Conservation (phyloP, 768 basidiomycete genomes). For the Termitomyces sp. region DNA sequence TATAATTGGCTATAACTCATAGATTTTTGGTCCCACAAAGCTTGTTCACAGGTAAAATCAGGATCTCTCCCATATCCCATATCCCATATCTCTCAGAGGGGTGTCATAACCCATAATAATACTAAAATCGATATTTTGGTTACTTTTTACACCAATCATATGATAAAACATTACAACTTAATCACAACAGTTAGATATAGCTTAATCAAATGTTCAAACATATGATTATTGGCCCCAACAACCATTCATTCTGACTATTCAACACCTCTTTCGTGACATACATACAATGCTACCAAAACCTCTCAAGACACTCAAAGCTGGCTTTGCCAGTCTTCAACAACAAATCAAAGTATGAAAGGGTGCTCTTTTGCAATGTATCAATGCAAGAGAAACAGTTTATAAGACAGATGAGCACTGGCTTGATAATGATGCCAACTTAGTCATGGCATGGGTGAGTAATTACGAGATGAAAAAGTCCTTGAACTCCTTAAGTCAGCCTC, state of each 20-base stretch:
- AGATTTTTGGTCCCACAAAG: conserved; percentile 7
- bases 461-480: conserved; percentile 15
- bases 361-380: conserved; percentile 1
- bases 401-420: conserved; percentile 17
- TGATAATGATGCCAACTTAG: conserved; percentile 15
- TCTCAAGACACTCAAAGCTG: conserved; percentile 5
- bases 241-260: no score
- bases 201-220: background rate
- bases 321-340: conserved; percentile 5
- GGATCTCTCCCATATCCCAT: conserved; percentile 9
- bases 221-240: background rate
- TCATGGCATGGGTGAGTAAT: no score
- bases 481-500: conserved; percentile 15
- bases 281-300: background rate
- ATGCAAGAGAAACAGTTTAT: conserved; percentile 8
- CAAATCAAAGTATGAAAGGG: conserved; percentile 4
- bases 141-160: no score
- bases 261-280: no score
- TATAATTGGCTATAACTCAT: conserved; percentile 7
- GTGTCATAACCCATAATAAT: conserved; percentile 12
- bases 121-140: background rate
- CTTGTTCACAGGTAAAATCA: conserved; percentile 4
- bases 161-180: no score
- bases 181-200: no score
- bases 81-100: conserved; percentile 3